Evolutionary conservation across 495 filamentous ascomycete genomes (phyloP), one percentile per base, ranked within the genome.

Genomic region (Neurospora pannonica): DNA sequence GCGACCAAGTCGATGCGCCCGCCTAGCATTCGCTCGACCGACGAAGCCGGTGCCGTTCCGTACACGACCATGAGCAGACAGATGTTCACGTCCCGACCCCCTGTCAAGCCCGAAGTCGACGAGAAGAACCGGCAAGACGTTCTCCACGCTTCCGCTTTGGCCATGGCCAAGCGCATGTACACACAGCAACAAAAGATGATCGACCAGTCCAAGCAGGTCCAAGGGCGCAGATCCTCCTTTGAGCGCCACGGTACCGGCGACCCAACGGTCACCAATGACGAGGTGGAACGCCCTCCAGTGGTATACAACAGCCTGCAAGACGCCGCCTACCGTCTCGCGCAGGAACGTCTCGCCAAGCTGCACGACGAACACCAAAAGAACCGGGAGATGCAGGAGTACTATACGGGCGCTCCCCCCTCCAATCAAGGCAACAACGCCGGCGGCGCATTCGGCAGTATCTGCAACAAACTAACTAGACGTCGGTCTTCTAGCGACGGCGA

Each of bases 161-260:
- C 91, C 5, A 97, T 97, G 93, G 93, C 94, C 34, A 93, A 89
- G 81, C 87, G 91, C 74, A 94, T 97, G 91, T 97, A 94, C 81
- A 87, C 82, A 17, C 79, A 88, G 70, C 89, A 92, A 78, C 89
- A 88, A 81, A 87, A 85, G 46, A 82, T 87, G 46, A 85, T 87
- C 38, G 86, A 90, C 40, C 82, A 90, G 69, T 79, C 85, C 74
- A 75, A 79, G 71, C 76, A 80, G 62, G 74, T 76, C 5, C 78
- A 82, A 62, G 77, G 73, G n/a, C 78, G 76, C 37, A 81, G 79
- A 9, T 73, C 75, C 3, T 75, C 76, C 4, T 77, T 79, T 71
- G 74, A 76, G n/a, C 78, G 79, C 19, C 76, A 82, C 24, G 74
- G 71, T 21, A 37, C 31, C n/a, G 62, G 46, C 9, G 70, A 75